Percentiles rank a stretch among this genome's conserved stretches.
phyloP scores from a whole-genome alignment of 2,329 filamentous ascomycete species.

The Pyricularia sp. region DNA sequence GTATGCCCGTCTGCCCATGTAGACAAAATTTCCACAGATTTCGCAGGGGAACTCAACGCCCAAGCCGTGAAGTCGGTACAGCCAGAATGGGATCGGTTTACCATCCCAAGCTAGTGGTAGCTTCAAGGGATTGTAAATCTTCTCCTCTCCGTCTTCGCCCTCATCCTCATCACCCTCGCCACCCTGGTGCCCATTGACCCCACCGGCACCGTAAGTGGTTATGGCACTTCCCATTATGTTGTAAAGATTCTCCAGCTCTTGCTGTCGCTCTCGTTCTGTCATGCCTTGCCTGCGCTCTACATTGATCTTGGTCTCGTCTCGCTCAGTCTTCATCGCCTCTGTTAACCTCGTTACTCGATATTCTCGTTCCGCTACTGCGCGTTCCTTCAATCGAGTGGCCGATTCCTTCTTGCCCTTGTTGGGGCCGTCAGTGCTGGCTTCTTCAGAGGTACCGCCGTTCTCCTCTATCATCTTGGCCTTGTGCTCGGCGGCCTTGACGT shows the following conservation, averaged over 20 bases:
- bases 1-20: slow-evolving; percentile 91
- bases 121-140: slow-evolving; percentile 94
- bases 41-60: slow-evolving; percentile 94
- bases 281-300: slow-evolving; percentile 95
- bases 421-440: slow-evolving; percentile 11
- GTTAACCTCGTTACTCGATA: slow-evolving; percentile 73
- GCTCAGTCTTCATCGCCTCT: slow-evolving; percentile 74
- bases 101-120: slow-evolving; percentile 95
- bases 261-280: slow-evolving; percentile 91
- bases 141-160: slow-evolving; percentile 71
- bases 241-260: slow-evolving; percentile 84
- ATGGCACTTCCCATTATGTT: slow-evolving; percentile 23
- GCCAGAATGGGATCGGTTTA: slow-evolving; percentile 97
- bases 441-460: slow-evolving; percentile 14
- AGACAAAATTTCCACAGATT: slow-evolving; percentile 97
- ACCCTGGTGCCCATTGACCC: neutral
- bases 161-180: slow-evolving; percentile 54
- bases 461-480: slow-evolving; percentile 36
- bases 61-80: slow-evolving; percentile 92
- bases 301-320: slow-evolving; percentile 83
- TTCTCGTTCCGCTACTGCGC: slow-evolving; percentile 83
- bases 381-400: slow-evolving; percentile 66
- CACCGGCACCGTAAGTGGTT: neutral
- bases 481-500: slow-evolving; percentile 71
- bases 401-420: slow-evolving; percentile 20